Evolutionary conservation across 768 basidiomycete species (phyloP).

Genomic region (Gloeophyllum trabeum): DNA sequence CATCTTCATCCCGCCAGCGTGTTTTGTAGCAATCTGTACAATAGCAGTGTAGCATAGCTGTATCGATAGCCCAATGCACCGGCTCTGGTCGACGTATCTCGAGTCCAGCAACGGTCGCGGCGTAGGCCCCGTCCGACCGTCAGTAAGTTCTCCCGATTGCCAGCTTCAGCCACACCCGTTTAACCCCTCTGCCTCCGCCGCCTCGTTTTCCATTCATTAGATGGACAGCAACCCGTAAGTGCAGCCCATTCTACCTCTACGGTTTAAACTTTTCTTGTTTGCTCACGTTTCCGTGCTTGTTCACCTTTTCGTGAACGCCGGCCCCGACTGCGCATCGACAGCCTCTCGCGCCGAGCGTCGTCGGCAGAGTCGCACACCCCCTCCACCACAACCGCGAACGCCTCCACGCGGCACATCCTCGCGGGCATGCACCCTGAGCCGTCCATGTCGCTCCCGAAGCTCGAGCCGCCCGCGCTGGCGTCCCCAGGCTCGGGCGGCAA

Average conservation of each 20-base stretch:
- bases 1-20: too few relatives aligned
- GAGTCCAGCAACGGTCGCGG: conserved; percentile 14
- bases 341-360: conserved; percentile 19
- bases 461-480: conserved; percentile 13
- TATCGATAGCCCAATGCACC: too few relatives aligned
- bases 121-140: conserved; percentile 1
- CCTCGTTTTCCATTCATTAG: neutral
- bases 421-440: conserved; percentile 19
- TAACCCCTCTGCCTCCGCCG: neutral
- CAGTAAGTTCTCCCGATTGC: conserved; percentile 1
- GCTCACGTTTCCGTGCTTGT: conserved; percentile 1
- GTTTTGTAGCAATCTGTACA: too few relatives aligned
- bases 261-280: too few relatives aligned
- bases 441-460: conserved; percentile 12
- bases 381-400: conserved; percentile 32
- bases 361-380: conserved; percentile 30
- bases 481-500: conserved; percentile 9
- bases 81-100: conserved; percentile 43
- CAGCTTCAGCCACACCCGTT: neutral
- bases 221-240: conserved; percentile 12
- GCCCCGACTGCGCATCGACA: conserved; percentile 11
- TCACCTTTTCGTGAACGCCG: conserved; percentile 3
- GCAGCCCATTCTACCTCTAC: too few relatives aligned
- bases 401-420: conserved; percentile 38
- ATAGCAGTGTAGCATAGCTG: too few relatives aligned